Evolutionary conservation across 129 eudicot species (phyloP), one percentile per base, ranked within the genome.

Genomic region (Escallonia herrerae): DNA sequence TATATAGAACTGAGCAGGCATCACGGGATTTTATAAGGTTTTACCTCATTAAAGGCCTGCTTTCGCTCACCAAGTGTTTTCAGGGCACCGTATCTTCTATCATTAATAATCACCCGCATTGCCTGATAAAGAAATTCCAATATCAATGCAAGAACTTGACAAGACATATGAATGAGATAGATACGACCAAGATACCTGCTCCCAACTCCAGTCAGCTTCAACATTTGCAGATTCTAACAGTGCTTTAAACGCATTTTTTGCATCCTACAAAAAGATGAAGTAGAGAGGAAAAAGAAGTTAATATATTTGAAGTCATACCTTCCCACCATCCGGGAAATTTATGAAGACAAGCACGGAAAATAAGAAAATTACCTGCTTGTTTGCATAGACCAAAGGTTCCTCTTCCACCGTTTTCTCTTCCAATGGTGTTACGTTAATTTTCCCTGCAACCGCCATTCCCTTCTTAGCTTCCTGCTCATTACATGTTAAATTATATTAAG

Each of bases 171-270:
- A 22, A 22, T 42, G 42, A 68, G 10, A 61, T 10, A 43, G 66
- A 15, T 38, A 15, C 14, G 62, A 56, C n/a, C 58, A 55, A 45
- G 2, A 58, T 83, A 88, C 98, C 96, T 93, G 99, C 84, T 93
- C 99, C 99, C 99, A 93, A 52, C 66, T 85, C 96, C 91, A 93
- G 77, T 93, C 96, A 72, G 95, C 77, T 78, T 73, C 90, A 43
- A 93, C 99, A 77, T 93, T 93, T 63, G 89, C 79, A 61, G 91
- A 88, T 87, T 89, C 99, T 74, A 93, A 69, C 56, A 89, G 77
- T 37, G 90, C 71, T 79, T 93, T 93, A 65, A 93, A 93, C 5
- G 96, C 96, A 74, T 76, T 74, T 82, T 88, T 88, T 3, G 99
- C 99, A 72, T 93, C 99, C 99, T 93, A 73, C 57, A 76, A 22